phyloP scores from a whole-genome alignment of 805 yeast species.

The Candida koratica region DNA sequence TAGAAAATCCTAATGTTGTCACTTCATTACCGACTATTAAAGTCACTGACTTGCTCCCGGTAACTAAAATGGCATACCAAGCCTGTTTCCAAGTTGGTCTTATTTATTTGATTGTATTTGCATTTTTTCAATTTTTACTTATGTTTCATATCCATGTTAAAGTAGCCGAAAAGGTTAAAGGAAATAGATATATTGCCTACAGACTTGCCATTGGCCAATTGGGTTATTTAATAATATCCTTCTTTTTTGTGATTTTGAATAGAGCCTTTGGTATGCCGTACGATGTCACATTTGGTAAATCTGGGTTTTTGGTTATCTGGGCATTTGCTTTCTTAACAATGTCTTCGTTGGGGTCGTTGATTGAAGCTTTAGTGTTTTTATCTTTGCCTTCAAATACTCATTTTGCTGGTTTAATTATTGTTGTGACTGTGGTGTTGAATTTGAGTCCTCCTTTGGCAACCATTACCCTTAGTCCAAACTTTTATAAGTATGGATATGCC shows the following conservation, averaged over 20 bases:
- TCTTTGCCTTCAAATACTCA: conserved; percentile 23
- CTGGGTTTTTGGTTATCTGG: conserved; percentile 35
- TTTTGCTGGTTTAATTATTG: conserved; percentile 26
- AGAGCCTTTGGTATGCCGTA: conserved; percentile 25
- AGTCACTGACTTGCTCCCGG: conserved; percentile 24
- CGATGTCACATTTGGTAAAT: conserved; percentile 23
- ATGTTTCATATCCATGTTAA: conserved; percentile 24
- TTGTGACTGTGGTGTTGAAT: conserved; percentile 26
- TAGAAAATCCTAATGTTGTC: conserved; percentile 21
- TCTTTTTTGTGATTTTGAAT: conserved; percentile 28
- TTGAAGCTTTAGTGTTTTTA: conserved; percentile 25
- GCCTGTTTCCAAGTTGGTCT: conserved; percentile 34
- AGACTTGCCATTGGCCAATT: conserved; percentile 26
- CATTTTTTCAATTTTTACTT: conserved; percentile 33
- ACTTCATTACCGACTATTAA: conserved; percentile 23
- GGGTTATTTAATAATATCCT: conserved; percentile 25
- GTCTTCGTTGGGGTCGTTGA: conserved; percentile 29
- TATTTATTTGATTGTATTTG: conserved; percentile 29
- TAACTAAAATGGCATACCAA: conserved; percentile 21
- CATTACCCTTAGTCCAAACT: conserved; percentile 22
- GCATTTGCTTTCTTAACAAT: conserved; percentile 25
- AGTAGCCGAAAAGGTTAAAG: conserved; percentile 25
- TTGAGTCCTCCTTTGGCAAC: conserved; percentile 31
- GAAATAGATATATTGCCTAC: conserved; percentile 21
- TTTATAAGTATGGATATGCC: conserved; percentile 29